A percentile compares a stretch with the other conserved stretches of the same genome.
Conservation (phyloP, 2,329 filamentous ascomycete genomes). For the Aspergillus viridinutans region DNA sequence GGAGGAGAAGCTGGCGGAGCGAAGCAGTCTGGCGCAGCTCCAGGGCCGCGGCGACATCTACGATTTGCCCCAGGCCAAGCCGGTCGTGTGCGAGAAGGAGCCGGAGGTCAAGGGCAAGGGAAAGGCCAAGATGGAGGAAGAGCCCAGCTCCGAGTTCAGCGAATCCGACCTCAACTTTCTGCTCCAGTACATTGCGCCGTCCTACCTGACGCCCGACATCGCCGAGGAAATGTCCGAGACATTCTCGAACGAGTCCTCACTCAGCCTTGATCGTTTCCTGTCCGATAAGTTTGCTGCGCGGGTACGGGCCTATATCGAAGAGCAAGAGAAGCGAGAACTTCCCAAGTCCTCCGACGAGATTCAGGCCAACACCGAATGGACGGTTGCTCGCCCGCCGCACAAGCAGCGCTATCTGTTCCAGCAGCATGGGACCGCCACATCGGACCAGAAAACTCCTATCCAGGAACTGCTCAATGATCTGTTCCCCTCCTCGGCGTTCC, state of each 20-base stretch:
- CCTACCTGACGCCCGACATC: conserved; percentile 87
- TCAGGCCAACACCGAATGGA: conserved; percentile 60
- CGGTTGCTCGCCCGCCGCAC: conserved; percentile 80
- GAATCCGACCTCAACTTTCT: conserved; percentile 83
- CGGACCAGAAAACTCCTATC: conserved; percentile 48
- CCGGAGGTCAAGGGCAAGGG: conserved; percentile 37
- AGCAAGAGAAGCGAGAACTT: conserved; percentile 53
- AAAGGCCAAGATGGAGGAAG: conserved; percentile 40
- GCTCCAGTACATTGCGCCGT: conserved; percentile 82
- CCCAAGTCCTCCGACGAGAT: conserved; percentile 49
- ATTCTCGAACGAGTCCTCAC: conserved; percentile 78
- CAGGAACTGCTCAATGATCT: conserved; percentile 76
- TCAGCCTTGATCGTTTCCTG: conserved; percentile 75
- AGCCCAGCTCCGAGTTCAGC: conserved; percentile 58
- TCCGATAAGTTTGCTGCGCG: conserved; percentile 70
- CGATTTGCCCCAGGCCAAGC: conserved; percentile 68
- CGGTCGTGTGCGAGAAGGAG: conserved; percentile 45
- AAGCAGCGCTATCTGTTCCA: conserved; percentile 92
- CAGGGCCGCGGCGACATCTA: conserved; percentile 89
- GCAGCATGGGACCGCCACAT: conserved; percentile 43
- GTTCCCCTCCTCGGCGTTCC: conserved; percentile 79
- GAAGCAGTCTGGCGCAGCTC: conserved; percentile 87
- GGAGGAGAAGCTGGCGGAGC: conserved; percentile 81
- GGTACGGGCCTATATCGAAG: conserved; percentile 67
- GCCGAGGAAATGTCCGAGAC: conserved; percentile 74